Base-by-base conservation (phyloP, 306 rosid species). In the Acmispon strigosus region DNA sequence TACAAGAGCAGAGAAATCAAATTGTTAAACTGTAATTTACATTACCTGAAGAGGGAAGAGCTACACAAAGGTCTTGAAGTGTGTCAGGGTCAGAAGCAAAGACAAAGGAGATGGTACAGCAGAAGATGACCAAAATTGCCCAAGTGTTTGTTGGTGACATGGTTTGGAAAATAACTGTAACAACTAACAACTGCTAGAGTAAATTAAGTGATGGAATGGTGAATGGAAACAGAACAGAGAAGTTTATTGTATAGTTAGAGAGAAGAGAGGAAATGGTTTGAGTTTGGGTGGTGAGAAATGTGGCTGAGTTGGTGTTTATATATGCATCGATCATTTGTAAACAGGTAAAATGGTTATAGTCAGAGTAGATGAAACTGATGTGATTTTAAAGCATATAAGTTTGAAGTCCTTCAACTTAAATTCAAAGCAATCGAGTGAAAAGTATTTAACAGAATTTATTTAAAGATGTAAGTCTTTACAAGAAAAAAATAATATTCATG, bases 41-140 rank as follows among this genome's bases (percentile, higher is more conserved):
- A 32, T 32, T 78, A 79, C 86, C 86, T 69, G 86, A 79, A 70
- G 84, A 73, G 37, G 89, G 83, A 65, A 74, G 81, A 53, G 86
- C 89, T 2, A 79, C 89, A 70, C 89, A 85, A 42, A 85, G 79
- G 71, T 85, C 89, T 68, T 85, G 89, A 22, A 85, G 85, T 34
- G 77, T 7, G 48, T 82, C 86, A 45, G 89, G 86, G 69, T 85
- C 89, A 54, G 86, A 69, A 60, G 86, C 74, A 1, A 69, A 39
- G 27, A 71, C 39, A 17, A 52, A 64, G 44, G 77, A 65, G 42
- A 82, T 41, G 62, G 75, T 73, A 74, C 24, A 43, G 27, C 45
- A 34, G 32, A 79, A 70, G 75, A 82, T 59, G 68, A 48, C 29
- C 37, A 82, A 42, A 36, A 72, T 15, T 51, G 73, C 34, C 15